phyloP scores from a whole-genome alignment of 352 stramenopile genomes.

The Pythium scleroteichum region DNA sequence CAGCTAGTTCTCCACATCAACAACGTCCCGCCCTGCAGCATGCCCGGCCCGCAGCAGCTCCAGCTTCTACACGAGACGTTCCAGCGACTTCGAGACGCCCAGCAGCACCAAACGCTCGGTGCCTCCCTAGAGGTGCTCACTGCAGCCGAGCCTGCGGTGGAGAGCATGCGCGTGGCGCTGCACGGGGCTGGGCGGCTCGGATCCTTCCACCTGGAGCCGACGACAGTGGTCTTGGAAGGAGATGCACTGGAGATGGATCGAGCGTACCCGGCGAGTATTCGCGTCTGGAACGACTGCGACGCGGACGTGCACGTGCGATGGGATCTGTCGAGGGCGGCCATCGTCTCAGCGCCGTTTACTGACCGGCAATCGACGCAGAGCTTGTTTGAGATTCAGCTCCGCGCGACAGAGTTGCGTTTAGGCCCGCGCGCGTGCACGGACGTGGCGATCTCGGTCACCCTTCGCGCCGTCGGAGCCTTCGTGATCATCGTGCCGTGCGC shows the following conservation, averaged over 20 bases:
- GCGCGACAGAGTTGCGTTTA: background rate
- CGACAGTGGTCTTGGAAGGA: background rate
- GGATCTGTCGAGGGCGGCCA: constrained; percentile 21
- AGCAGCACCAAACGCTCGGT: constrained; percentile 14
- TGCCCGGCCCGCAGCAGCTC: constrained; percentile 50
- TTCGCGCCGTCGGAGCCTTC: constrained; percentile 39
- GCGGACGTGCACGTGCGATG: constrained; percentile 37
- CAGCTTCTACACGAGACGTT: constrained; percentile 36
- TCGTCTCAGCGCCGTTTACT: constrained; percentile 16
- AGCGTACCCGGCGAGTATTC: constrained; percentile 13
- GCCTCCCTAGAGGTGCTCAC: constrained; percentile 1
- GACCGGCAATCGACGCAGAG: too few species aligned
- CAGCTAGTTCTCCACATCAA: constrained; percentile 47
- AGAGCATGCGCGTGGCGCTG: constrained; percentile 15
- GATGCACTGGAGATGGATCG: constrained; percentile 1
- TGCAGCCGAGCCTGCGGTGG: constrained; percentile 8
- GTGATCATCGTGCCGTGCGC: constrained; percentile 44
- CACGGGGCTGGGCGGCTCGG: constrained; percentile 18
- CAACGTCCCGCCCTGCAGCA: constrained; percentile 51
- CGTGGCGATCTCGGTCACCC: constrained; percentile 42
- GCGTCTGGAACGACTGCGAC: constrained; percentile 37
- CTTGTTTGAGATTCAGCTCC: constrained; percentile 1
- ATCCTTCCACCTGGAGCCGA: constrained; percentile 17
- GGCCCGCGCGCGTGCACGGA: constrained; percentile 20
- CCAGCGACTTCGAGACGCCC: constrained; percentile 17